Evolutionary conservation across 1,139 yeast species (phyloP), one percentile per base, ranked within the genome.

Genomic region (Candida pseudoviswanathii): DNA sequence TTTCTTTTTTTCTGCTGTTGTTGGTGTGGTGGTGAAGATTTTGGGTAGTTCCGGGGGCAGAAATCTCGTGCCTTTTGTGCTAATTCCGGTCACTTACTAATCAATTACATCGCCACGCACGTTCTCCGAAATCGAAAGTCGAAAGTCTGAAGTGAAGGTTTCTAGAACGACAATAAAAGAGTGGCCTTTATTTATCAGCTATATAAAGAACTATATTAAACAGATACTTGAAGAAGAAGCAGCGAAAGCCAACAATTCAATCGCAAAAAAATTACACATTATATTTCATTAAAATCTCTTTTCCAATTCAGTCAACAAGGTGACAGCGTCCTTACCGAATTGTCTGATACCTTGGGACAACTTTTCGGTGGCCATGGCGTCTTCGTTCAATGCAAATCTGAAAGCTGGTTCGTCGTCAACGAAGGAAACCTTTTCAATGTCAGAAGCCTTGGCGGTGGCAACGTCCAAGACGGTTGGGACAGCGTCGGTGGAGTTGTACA

Each of bases 351-450:
- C 99, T 70, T 94, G 96, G 61, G 97, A 75, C 69, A 95, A 86
- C 82, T 94, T 95, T 80, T 94, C 98, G 61, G 97, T 90, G 65
- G 97, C 95, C 99, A 94, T 94, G 59, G 96, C 95, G 71, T 94
- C 98, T 73, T 94, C 96, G 78, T 94, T 94, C 63, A 94, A 79
- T 53, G 79, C 81, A 79, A 85, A 89, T 83, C 97, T 88, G 94
- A 94, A 94, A 57, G 80, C 75, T 53, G 96, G 74, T 78, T 94
- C 98, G 71, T 91, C 86, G 66, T 90, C 84, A 58, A 94, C 78
- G 77, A 73, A 94, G 36, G 92, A 71, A 53, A 87, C 92, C 82
- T 90, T 90, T 66, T 82, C 85, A 53, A 78, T 70, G 58, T 80
- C 79, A 48, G 77, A 68, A 44, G 84, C 54, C 56, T 71, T 59